Conservation (phyloP, 164 flowering plant species). For the Magnolia kwangsiensis region DNA sequence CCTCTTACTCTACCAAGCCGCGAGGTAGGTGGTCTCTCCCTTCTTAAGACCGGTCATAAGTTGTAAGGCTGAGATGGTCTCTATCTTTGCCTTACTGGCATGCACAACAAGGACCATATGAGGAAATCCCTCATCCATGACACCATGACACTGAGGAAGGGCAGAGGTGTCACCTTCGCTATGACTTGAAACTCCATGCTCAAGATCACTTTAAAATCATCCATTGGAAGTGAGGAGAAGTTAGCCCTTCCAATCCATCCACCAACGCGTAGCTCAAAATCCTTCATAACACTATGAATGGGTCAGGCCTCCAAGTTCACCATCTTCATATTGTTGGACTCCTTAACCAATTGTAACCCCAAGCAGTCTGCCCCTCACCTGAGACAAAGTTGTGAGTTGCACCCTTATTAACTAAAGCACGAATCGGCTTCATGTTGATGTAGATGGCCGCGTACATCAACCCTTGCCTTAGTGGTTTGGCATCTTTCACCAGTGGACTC, state of each 20-base stretch:
- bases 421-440: background rate
- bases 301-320: background rate
- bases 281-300: background rate
- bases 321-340: background rate
- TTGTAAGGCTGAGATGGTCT: background rate
- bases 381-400: background rate
- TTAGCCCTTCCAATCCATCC: background rate
- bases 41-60: background rate
- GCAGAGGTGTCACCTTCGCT: background rate
- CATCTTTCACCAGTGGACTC: background rate
- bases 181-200: background rate
- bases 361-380: background rate
- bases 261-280: background rate
- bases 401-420: background rate
- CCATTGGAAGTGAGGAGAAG: background rate
- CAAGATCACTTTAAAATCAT: background rate
- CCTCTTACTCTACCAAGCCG: background rate
- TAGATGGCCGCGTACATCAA: background rate
- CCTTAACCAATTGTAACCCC: background rate
- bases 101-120: background rate
- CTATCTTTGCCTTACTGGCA: background rate
- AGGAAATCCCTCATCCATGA: background rate
- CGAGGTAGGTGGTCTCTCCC: no score
- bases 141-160: no score
- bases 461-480: background rate